Base-by-base conservation (phyloP, 2,329 filamentous ascomycete species). In the Cladosporium sp. region DNA sequence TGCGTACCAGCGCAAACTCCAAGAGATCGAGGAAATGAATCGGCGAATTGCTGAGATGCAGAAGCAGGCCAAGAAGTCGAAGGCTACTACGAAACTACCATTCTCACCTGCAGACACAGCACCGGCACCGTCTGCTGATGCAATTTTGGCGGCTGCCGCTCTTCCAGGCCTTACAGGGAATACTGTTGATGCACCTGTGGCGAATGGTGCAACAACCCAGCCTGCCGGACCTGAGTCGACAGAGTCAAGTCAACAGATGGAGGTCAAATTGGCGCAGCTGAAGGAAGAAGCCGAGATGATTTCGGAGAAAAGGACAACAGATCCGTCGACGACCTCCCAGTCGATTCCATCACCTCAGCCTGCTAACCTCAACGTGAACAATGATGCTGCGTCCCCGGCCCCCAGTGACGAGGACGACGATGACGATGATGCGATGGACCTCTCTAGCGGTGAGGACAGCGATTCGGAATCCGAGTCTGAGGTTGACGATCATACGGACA, bases 41-140 rank as follows among this genome's bases (percentile, higher is more conserved):
- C 54, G 54, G 22, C 53, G 56, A 18, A 56, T 62, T 45, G 68
- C 71, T 15, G 73, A 79, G 53, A 72, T 78, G 51, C 66, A 71
- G 7, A 68, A 70, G 45, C 60, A 67, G 68, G 41, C 60, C 61
- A 66, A 71, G 57, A 61, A 68, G 65, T n/a, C 35, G 2, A 48
- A 48, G 16, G 25, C 27, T 25, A 32, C 18, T 19, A 22, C 15
- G 6, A 29, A 16, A 3, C 6, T n/a, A 7, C 13, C 32, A 35
- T n/a, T n/a, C 22, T 9, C 33, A 20, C 35, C 35, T 13, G n/a
- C 45, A 22, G 11, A 18, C 4, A 18, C 32, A 27, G 13, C 15
- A 5, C 19, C n/a, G 8, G 15, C 11, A 20, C 32, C 11, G 32
- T 15, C 32, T 33, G 12, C 12, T 33, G n/a, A 13, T 15, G 12